These are phyloP conservation scores for Claviceps fusiformis DNA, from an alignment of 2,329 filamentous ascomycete species.

Conservation along the genomic window DNA sequence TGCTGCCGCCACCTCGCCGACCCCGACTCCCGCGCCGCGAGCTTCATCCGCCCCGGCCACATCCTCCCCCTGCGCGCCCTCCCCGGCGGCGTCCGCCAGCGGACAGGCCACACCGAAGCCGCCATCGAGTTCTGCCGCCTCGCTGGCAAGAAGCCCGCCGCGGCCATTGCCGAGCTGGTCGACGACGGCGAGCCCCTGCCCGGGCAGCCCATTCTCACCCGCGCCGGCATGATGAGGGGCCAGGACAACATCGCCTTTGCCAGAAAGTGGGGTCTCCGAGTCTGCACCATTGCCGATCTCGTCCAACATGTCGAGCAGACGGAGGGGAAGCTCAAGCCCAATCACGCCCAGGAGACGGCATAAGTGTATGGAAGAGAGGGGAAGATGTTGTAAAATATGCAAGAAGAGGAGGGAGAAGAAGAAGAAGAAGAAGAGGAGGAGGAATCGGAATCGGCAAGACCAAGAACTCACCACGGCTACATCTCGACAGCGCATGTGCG, in stretches of 20 bases:
- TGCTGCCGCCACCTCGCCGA: conserved; percentile 70
- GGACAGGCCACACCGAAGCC: conserved; percentile 85
- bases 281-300: conserved; percentile 90
- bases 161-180: conserved; percentile 83
- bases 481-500: too few relatives aligned
- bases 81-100: conserved; percentile 65
- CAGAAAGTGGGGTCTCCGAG: conserved; percentile 74
- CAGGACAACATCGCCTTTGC: conserved; percentile 85
- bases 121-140: conserved; percentile 80
- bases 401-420: neutral
- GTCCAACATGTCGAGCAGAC: conserved; percentile 65
- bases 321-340: conserved; percentile 42
- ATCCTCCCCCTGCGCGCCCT: conserved; percentile 73
- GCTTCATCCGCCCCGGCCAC: conserved; percentile 76
- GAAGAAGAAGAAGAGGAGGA: too few relatives aligned
- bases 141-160: conserved; percentile 63
- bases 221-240: conserved; percentile 80
- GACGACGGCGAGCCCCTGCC: conserved; percentile 64
- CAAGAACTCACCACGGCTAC: neutral
- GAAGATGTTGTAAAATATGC: neutral
- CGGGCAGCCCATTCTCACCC: conserved; percentile 50
- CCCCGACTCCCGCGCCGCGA: conserved; percentile 37
- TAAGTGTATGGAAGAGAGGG: too few relatives aligned
- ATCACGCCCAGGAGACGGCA: conserved; percentile 15
- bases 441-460: neutral